Conservation (phyloP, 2,329 filamentous ascomycete species). For the Ophiostoma sp. region DNA sequence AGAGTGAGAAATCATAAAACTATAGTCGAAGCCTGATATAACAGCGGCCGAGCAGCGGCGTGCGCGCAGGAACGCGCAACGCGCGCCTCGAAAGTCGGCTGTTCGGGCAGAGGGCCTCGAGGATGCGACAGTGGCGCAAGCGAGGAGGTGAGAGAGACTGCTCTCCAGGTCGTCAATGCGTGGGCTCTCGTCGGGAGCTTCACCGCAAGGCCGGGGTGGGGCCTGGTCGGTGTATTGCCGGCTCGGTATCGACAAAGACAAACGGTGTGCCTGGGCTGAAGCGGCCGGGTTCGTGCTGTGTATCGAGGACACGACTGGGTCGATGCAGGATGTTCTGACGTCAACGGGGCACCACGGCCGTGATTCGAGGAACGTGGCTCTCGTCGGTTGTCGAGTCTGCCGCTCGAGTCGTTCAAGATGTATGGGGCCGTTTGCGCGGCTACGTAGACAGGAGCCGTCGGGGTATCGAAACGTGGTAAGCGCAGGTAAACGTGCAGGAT, state of each 20-base stretch:
- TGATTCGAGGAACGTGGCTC: neutral
- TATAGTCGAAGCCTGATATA: neutral
- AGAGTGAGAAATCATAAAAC: neutral
- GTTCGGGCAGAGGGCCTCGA: neutral
- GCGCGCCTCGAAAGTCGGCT: constrained; percentile 17
- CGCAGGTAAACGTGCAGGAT: neutral
- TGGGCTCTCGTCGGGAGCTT: too few relatives aligned
- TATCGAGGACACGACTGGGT: too few relatives aligned
- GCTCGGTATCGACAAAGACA: neutral
- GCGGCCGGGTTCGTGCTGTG: too few relatives aligned
- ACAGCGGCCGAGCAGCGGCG: constrained; percentile 12
- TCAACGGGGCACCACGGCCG: neutral
- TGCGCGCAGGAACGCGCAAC: constrained; percentile 23
- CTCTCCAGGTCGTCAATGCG: too few relatives aligned
- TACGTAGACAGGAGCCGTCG: neutral
- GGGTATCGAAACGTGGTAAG: neutral
- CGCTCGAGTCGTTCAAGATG: neutral
- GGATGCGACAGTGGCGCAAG: constrained; percentile 3
- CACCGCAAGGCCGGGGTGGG: neutral
- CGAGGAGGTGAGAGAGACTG: neutral
- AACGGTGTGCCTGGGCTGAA: neutral
- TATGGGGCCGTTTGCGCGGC: neutral
- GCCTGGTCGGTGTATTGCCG: neutral
- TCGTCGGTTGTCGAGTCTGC: neutral
- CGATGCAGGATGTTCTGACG: neutral